Percentiles rank a stretch among this genome's conserved stretches.
phyloP scores from a whole-genome alignment of 139 green algal species.

The Asterochloris erici region DNA sequence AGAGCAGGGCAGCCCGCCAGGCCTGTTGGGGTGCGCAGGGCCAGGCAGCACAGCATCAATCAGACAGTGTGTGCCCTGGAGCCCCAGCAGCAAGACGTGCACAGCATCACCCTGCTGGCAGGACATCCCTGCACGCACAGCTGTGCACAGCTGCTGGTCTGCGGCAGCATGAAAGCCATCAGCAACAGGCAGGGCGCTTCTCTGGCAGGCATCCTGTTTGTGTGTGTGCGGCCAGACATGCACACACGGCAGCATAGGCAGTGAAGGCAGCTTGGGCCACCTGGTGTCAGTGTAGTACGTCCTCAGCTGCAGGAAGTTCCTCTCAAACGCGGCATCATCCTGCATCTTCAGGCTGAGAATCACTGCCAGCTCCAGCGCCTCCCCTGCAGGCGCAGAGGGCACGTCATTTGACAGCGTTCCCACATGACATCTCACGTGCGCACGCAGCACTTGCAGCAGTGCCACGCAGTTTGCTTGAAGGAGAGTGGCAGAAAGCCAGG shows the following conservation, averaged over 20 bases:
- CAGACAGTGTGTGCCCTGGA: not conserved
- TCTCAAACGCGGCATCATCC: slow-evolving; percentile 86
- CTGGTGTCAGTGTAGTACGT: slow-evolving; percentile 87
- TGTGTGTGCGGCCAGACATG: too few species aligned
- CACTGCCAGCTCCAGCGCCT: slow-evolving; percentile 86
- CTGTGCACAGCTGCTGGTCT: too few species aligned
- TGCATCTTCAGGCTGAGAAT: slow-evolving; percentile 68
- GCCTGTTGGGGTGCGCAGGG: not conserved
- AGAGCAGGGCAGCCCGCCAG: not conserved
- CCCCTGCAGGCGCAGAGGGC: slow-evolving; percentile 43
- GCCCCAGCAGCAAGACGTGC: too few species aligned
- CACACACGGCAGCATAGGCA: too few species aligned
- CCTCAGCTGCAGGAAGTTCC: slow-evolving; percentile 84
- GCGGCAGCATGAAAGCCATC: too few species aligned
- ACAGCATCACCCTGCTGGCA: too few species aligned
- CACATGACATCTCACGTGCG: too few species aligned
- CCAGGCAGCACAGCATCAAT: not conserved
- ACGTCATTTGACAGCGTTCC: too few species aligned
- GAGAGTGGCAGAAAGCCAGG: not conserved
- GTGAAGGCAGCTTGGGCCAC: slow-evolving; percentile 27
- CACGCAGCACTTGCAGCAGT: not conserved
- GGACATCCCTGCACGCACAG: too few species aligned
- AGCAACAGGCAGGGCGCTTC: too few species aligned
- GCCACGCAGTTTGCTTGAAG: not conserved
- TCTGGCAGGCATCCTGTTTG: too few species aligned